A percentile compares a stretch with the other conserved stretches of the same genome.
phyloP scores from a whole-genome alignment of 2,329 filamentous ascomycete species.

The Talaromyces sp. region DNA sequence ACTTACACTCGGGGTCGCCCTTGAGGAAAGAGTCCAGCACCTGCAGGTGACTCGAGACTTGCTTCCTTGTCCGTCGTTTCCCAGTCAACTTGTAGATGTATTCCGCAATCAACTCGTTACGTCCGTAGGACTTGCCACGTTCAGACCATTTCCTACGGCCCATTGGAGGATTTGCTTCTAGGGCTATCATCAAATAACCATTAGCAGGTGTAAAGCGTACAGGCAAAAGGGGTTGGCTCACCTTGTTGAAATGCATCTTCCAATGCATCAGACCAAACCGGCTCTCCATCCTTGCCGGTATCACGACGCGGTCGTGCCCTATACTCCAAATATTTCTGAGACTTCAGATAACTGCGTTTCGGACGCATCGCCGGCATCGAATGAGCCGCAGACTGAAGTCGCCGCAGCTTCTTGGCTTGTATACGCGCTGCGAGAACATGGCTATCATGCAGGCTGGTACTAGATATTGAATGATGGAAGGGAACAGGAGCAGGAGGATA shows the following conservation, averaged over 20 bases:
- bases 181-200: constrained; percentile 35
- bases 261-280: constrained; percentile 48
- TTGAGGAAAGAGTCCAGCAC: constrained; percentile 59
- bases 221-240: constrained; percentile 28
- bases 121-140: constrained; percentile 55
- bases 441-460: constrained; percentile 28
- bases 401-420: constrained; percentile 37
- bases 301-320: constrained; percentile 44
- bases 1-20: constrained; percentile 53
- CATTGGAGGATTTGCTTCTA: constrained; percentile 58
- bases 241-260: constrained; percentile 52
- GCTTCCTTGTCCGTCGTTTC: constrained; percentile 54
- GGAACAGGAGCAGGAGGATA: constrained; percentile 34
- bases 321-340: constrained; percentile 48
- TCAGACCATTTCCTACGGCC: constrained; percentile 55
- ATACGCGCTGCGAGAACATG: constrained; percentile 33
- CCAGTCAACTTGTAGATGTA: constrained; percentile 58
- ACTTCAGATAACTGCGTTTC: constrained; percentile 39
- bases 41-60: constrained; percentile 65
- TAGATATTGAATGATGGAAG: constrained; percentile 30
- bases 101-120: constrained; percentile 62
- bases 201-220: not conserved
- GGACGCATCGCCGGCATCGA: constrained; percentile 18
- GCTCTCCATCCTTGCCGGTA: constrained; percentile 44
- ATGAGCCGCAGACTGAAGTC: constrained; percentile 36